Evolutionary conservation across 331 rosid species (phyloP), one percentile per base, ranked within the genome.

Genomic region (Phaseolus coccineus): DNA sequence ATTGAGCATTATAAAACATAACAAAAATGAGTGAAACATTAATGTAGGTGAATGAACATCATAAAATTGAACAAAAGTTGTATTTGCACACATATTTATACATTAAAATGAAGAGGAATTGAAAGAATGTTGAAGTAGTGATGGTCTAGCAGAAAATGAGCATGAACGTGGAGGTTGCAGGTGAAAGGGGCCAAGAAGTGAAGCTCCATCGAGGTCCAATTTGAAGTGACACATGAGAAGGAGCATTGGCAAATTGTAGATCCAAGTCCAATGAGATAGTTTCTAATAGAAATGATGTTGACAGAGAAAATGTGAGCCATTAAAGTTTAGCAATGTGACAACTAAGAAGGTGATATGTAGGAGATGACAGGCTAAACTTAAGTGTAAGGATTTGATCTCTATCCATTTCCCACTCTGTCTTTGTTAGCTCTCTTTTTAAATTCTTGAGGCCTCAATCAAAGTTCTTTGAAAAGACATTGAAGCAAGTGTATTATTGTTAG

Each of bases 151-250:
- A 1, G 76, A 73, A 85, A 76, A 58, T 81, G 81, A 79, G 80
- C 73, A 69, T 69, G 74, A 75, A 71, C 33, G 80, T 82, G 84
- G 87, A 74, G 71, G 24, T 64, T 55, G 63, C 35, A 65, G 50
- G 71, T 79, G 66, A 84, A 76, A 80, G 82, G 72, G 40, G 84
- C 69, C 63, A 35, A 77, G 63, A 64, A 55, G 37, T 80, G 37
- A 69, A 66, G 39, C 64, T 70, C 25, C 2, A 7, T 13, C 65
- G 70, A 79, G 53, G 79, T 80, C 68, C 58, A 84, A 65, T 30
- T 63, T 80, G 82, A 84, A 58, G 40, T 48, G 85, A 83, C 76
- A 69, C 9, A 12, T 77, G 66, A 55, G 22, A 16, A 22, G 25
- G 50, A 46, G 31, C 16, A 30, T 31, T 25, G 76, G 19, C 55